These are phyloP conservation scores for Kodamaea ohmeri DNA, from an alignment of 1,139 yeast species.

Conservation along the genomic window DNA sequence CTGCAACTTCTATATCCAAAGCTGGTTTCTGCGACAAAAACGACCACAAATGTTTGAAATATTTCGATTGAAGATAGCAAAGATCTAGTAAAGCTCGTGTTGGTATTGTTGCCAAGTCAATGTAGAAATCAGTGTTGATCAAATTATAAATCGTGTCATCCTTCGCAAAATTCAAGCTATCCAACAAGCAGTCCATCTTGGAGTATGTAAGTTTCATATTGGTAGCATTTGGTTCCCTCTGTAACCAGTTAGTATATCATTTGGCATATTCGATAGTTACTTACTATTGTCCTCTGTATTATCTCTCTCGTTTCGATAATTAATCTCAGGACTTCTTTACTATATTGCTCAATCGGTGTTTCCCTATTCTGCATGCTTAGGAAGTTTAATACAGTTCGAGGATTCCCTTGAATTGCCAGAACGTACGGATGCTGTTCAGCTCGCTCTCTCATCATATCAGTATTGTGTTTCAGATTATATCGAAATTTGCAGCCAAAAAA, in stretches of 20 bases:
- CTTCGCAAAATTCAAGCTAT: constrained; percentile 5
- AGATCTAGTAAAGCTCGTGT: constrained; percentile 3
- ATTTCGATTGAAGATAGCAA: constrained; percentile 9
- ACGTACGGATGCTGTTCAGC: background rate
- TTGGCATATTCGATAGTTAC: background rate
- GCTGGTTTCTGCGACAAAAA: constrained; percentile 4
- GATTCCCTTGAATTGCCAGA: too few relatives aligned
- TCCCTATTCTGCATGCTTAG: background rate
- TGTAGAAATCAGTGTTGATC: constrained; percentile 10
- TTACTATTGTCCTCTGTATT: background rate
- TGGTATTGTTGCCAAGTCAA: constrained; percentile 8
- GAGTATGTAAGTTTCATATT: constrained; percentile 2
- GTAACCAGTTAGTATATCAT: background rate
- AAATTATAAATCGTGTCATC: constrained; percentile 2
- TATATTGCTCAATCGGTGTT: background rate
- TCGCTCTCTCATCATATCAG: background rate
- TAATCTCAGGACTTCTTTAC: background rate
- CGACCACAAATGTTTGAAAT: constrained; percentile 8
- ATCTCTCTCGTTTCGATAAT: constrained; percentile 1
- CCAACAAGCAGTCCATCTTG: background rate
- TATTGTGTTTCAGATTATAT: background rate
- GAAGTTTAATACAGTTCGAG: background rate
- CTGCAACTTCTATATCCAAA: background rate
- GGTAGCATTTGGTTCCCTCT: background rate
- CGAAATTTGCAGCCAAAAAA: background rate